Percentiles rank a stretch among this genome's conserved stretches.
These are phyloP conservation scores for Blastobotrys peoriensis DNA, from an alignment of 805 yeast species.

Conservation along the genomic window DNA sequence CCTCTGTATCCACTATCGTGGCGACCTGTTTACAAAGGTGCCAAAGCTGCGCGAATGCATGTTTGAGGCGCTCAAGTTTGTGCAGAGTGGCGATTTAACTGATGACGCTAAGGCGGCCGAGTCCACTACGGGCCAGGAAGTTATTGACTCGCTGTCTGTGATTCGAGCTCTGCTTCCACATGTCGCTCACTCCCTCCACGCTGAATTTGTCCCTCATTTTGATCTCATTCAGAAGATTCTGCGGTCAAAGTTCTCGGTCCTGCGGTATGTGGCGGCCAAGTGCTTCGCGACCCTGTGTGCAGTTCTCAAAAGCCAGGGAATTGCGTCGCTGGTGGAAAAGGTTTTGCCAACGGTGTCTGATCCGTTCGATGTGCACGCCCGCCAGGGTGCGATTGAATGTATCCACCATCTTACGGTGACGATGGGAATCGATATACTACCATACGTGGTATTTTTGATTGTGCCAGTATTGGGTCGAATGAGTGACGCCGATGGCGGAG, in stretches of 20 bases:
- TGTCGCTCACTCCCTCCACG: conserved; percentile 44
- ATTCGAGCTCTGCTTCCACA: conserved; percentile 66
- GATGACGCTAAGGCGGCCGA: conserved; percentile 34
- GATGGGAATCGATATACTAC: conserved; percentile 86
- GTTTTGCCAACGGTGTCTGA: conserved; percentile 76
- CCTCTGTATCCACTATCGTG: conserved; percentile 49
- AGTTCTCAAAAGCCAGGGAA: conserved; percentile 59
- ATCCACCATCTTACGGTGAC: conserved; percentile 75
- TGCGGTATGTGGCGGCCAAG: conserved; percentile 85
- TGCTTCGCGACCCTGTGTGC: conserved; percentile 77
- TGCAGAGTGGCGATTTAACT: conserved; percentile 27
- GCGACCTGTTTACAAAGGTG: conserved; percentile 48
- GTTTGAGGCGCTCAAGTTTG: conserved; percentile 54
- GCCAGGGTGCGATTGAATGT: conserved; percentile 94
- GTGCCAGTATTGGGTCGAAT: conserved; percentile 96
- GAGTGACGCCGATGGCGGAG: conserved; percentile 90
- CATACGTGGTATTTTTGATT: conserved; percentile 89
- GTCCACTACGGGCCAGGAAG: conserved; percentile 57
- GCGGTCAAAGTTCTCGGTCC: conserved; percentile 67
- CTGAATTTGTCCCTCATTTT: conserved; percentile 45
- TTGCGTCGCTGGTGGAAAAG: conserved; percentile 71
- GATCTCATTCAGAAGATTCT: conserved; percentile 50
- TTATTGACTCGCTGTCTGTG: conserved; percentile 83
- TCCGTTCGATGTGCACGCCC: conserved; percentile 58
- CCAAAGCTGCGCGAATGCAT: conserved; percentile 63